phyloP scores from a whole-genome alignment of 768 basidiomycete genomes.

The Suillus weaverae region DNA sequence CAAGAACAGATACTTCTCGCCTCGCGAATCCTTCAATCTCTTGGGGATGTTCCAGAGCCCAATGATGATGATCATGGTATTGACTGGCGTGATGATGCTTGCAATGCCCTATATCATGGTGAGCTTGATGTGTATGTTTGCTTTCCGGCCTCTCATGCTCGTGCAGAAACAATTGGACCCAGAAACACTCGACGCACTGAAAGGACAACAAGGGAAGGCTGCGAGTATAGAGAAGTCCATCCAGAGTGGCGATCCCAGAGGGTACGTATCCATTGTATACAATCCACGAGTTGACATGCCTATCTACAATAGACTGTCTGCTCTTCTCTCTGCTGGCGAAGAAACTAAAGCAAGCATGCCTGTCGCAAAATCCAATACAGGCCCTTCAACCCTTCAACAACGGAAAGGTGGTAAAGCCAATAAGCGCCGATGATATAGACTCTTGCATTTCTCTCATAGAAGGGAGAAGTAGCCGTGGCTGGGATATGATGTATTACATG shows the following conservation, averaged over 20 bases:
- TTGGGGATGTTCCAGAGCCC: conserved; percentile 78
- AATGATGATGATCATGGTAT: conserved; percentile 80
- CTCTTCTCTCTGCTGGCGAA: conserved; percentile 42
- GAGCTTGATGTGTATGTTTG: conserved; percentile 11
- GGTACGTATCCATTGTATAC: conserved; percentile 39
- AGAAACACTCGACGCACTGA: conserved; percentile 63
- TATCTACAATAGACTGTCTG: conserved; percentile 39
- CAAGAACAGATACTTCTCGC: conserved; percentile 64
- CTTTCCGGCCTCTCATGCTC: conserved; percentile 13
- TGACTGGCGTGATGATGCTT: conserved; percentile 65
- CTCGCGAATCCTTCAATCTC: conserved; percentile 71
- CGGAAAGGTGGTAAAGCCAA: conserved; percentile 38
- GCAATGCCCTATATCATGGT: conserved; percentile 80
- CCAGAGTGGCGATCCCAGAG: conserved; percentile 58
- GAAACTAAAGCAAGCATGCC: conserved; percentile 29
- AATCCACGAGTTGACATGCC: conserved; percentile 7
- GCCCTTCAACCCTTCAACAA: conserved; percentile 25
- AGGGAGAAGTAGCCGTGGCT: not conserved
- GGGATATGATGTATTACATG: conserved; percentile 9
- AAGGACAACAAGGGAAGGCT: conserved; percentile 58
- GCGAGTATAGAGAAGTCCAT: conserved; percentile 55
- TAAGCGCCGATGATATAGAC: conserved; percentile 30
- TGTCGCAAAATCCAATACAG: conserved; percentile 13
- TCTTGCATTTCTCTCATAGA: conserved; percentile 21
- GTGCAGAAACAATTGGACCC: conserved; percentile 76